Evolutionary conservation across 139 green algal species (phyloP), one percentile per base, ranked within the genome.

Genomic region (Micractinium sp.): DNA sequence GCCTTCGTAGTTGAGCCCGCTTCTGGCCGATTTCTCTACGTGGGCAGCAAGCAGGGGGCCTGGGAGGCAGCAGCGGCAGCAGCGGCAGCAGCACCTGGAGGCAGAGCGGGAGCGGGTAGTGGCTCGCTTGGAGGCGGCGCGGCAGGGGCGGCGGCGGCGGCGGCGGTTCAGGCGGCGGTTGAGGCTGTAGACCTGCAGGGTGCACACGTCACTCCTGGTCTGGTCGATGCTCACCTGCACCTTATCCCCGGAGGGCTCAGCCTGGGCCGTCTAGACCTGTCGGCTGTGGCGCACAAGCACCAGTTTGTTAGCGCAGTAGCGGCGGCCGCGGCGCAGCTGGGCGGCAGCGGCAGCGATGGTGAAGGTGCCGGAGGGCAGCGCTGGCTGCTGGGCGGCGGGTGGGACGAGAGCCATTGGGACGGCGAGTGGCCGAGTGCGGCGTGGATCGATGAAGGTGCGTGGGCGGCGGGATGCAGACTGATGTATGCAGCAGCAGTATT

Each of bases 141-240:
- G n/a, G n/a, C n/a, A 71, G 15, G 33, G 39, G 74, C 31, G 15
- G 31, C 73, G 36, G 31, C 73, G 33, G 73, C 73, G 41, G 73
- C 74, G n/a, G 29, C 47, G 47, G 47, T 56, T 56, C 7, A 56
- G 47, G 47, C 47, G 9, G 47, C 47, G 47, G 41, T 16, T 39
- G 41, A 84, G 78, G 29, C 33, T 53, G 74, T 87, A 0, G 82
- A 87, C 36, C 23, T 87, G 25, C 18, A 36, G 2, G 82, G 82
- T 2, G 61, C 60, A 7, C 63, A 88, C 23, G 83, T 90, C 23
- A 87, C 53, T 41, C 69, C 89, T 47, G 95, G 95, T 7, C 90
- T 97, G 31, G 85, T 96, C 0, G 95, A 97, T 87, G 80, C 93
- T 3, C 95, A 97, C 89, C 81, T 96, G n/a, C 95, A 97, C 87